Evolutionary conservation across 2,329 filamentous ascomycete species (phyloP).

Genomic region (Juglanconis sp.): DNA sequence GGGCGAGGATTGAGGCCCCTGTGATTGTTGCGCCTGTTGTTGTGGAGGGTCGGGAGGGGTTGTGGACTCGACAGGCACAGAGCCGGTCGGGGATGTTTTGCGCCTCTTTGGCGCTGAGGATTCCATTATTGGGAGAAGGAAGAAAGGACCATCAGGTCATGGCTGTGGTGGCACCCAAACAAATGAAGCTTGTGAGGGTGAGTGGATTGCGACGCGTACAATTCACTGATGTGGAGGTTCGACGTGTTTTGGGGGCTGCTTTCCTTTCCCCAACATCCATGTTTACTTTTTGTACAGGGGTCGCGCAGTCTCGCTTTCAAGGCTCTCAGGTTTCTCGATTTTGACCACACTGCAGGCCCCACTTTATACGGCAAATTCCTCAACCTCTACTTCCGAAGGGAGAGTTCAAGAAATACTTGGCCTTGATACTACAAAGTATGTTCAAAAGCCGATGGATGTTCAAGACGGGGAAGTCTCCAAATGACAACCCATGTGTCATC

Average conservation of each 20-base stretch:
- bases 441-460: too few relatives aligned
- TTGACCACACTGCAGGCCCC: too few relatives aligned
- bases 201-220: conserved; percentile 19
- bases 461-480: too few relatives aligned
- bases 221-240: conserved; percentile 1
- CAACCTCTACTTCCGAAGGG: too few relatives aligned
- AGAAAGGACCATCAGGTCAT: conserved; percentile 12
- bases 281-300: background rate
- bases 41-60: conserved; percentile 29
- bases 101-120: conserved; percentile 61
- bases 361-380: too few relatives aligned
- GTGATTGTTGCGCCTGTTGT: background rate
- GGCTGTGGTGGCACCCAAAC: background rate
- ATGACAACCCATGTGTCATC: too few relatives aligned
- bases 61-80: conserved; percentile 38
- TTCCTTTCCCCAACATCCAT: background rate
- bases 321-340: too few relatives aligned
- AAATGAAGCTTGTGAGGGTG: background rate
- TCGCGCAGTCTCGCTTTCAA: too few relatives aligned
- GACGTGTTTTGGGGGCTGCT: conserved; percentile 3
- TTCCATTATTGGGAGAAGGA: conserved; percentile 39
- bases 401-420: too few relatives aligned
- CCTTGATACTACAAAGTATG: too few relatives aligned
- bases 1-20: background rate
- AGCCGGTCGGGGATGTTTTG: conserved; percentile 56